Percentiles rank a stretch among this genome's conserved stretches.
Evolutionary conservation across 352 stramenopile species (phyloP).

Genomic region (Phytophthora boehmeriae): DNA sequence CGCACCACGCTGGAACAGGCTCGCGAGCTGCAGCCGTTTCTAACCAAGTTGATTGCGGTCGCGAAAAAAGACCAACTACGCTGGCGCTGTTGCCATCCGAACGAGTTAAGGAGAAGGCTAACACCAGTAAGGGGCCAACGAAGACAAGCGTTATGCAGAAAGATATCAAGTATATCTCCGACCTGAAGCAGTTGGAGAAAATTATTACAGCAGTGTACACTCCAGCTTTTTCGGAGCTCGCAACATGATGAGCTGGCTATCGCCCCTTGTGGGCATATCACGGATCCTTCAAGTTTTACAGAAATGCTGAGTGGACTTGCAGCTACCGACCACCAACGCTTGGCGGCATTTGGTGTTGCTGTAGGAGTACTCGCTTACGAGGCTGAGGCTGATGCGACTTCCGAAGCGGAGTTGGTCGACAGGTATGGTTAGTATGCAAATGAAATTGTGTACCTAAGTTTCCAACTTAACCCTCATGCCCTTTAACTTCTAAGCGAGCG

Average conservation of each 20-base stretch:
- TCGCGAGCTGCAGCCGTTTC: slow-evolving; percentile 71
- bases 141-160: slow-evolving; percentile 22
- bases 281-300: slow-evolving; percentile 45
- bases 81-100: slow-evolving; percentile 45
- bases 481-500: slow-evolving; percentile 68
- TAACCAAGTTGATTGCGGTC: slow-evolving; percentile 40
- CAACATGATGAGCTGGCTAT: slow-evolving; percentile 66
- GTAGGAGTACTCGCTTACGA: slow-evolving; percentile 54
- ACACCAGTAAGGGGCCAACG: slow-evolving; percentile 16
- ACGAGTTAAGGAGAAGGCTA: slow-evolving; percentile 15
- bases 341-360: slow-evolving; percentile 46
- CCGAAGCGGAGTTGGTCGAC: slow-evolving; percentile 52
- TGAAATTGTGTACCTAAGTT: too few species aligned
- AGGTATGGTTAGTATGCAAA: too few species aligned
- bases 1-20: slow-evolving; percentile 69
- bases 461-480: too few species aligned
- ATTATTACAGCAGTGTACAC: slow-evolving; percentile 70
- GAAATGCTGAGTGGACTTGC: slow-evolving; percentile 47
- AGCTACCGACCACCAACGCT: slow-evolving; percentile 28
- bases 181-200: slow-evolving; percentile 44
- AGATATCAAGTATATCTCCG: slow-evolving; percentile 30
- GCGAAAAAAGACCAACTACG: slow-evolving; percentile 34
- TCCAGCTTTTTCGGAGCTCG: slow-evolving; percentile 50
- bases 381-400: slow-evolving; percentile 36
- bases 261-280: slow-evolving; percentile 56